These are phyloP conservation scores for Balansia obtecta DNA, from an alignment of 2,329 filamentous ascomycete genomes.

Conservation along the genomic window DNA sequence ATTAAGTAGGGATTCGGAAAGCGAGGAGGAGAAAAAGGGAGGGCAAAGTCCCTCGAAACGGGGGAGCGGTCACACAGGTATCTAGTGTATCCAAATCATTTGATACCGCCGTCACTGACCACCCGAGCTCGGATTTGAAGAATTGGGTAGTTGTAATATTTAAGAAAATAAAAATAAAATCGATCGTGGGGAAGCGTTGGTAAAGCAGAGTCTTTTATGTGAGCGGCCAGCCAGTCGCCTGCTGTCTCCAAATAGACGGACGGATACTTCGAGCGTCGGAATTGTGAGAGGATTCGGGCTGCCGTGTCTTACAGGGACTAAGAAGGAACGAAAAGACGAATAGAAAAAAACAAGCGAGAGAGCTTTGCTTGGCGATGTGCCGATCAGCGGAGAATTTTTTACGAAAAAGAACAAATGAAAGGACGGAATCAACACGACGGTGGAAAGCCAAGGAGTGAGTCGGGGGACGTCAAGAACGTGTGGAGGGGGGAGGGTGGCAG, in stretches of 20 bases:
- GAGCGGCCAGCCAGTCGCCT: background rate
- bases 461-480: background rate
- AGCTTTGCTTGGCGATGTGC: too few relatives aligned
- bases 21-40: background rate
- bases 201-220: background rate
- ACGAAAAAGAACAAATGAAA: background rate
- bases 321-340: too few relatives aligned
- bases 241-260: too few relatives aligned
- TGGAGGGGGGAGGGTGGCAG: background rate
- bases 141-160: background rate
- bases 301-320: too few relatives aligned
- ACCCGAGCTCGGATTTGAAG: background rate
- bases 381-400: background rate
- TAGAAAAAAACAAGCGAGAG: too few relatives aligned
- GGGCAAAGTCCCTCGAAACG: slow-evolving; percentile 3
- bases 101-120: background rate
- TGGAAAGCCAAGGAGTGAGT: background rate
- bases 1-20: background rate
- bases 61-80: slow-evolving; percentile 1
- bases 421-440: background rate
- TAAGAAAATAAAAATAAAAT: too few relatives aligned
- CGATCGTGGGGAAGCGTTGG: background rate
- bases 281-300: too few relatives aligned
- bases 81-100: slow-evolving; percentile 1
- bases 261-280: too few relatives aligned